A percentile compares a stretch with the other conserved stretches of the same genome.
These are phyloP conservation scores for Mucor irregularis DNA, from an alignment of 371 early-diverging fungal species.

Conservation along the genomic window DNA sequence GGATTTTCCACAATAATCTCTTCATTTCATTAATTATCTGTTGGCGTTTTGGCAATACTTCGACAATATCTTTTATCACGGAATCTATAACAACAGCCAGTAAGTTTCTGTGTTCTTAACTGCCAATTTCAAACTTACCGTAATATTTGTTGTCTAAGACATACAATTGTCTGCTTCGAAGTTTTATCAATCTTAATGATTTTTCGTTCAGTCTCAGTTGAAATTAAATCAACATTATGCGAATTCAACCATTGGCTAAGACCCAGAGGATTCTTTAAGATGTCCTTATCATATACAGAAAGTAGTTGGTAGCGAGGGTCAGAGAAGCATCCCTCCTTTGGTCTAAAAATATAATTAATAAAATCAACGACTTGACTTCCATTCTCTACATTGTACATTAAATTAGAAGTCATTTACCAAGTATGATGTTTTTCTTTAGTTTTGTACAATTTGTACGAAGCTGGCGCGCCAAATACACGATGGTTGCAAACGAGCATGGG, in stretches of 20 bases:
- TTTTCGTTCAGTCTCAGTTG: slow-evolving; percentile 7
- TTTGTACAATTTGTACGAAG: slow-evolving; percentile 12
- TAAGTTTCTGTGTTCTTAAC: neutral
- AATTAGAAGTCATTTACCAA: slow-evolving; percentile 12
- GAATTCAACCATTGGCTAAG: slow-evolving; percentile 14
- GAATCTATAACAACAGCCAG: neutral
- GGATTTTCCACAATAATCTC: slow-evolving; percentile 19
- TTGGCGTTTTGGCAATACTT: slow-evolving; percentile 14
- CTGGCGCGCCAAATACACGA: slow-evolving; percentile 6
- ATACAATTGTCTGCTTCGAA: slow-evolving; percentile 1
- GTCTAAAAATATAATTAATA: slow-evolving; percentile 6
- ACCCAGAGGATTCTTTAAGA: slow-evolving; percentile 10
- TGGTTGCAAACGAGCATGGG: slow-evolving; percentile 1
- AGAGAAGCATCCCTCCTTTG: slow-evolving; percentile 10
- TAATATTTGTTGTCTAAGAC: slow-evolving; percentile 1
- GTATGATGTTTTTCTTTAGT: slow-evolving; percentile 7
- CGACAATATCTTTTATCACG: slow-evolving; percentile 1
- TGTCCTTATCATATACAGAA: slow-evolving; percentile 15
- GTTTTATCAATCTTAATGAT: slow-evolving; percentile 5
- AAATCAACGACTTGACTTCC: slow-evolving; percentile 11
- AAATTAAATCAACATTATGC: neutral
- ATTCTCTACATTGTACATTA: slow-evolving; percentile 7
- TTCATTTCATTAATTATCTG: slow-evolving; percentile 5
- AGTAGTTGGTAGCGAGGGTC: slow-evolving; percentile 5
- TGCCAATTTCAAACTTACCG: slow-evolving; percentile 8